Evolutionary conservation across 192 early-diverging fungal species (phyloP).

Genomic region (Piromyces sp.): DNA sequence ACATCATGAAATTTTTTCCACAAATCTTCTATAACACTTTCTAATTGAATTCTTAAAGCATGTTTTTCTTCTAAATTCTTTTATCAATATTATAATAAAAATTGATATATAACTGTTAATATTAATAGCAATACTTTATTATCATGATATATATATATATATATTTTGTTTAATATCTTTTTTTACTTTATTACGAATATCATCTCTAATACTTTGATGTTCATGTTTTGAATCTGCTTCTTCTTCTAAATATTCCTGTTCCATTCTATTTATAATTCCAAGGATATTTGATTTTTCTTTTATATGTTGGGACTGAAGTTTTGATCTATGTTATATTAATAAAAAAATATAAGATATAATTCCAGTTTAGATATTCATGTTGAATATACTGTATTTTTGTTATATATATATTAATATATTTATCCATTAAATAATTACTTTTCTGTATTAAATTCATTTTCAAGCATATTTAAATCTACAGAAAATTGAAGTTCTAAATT

Average conservation of each 20-base stretch:
- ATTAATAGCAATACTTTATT: no score
- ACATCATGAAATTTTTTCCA: conserved; percentile 37
- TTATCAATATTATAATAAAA: no score
- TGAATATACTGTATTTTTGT: no score
- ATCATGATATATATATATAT: no score
- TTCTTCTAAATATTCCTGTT: conserved; percentile 32
- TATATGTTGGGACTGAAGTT: conserved; percentile 22
- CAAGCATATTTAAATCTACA: conserved; percentile 21
- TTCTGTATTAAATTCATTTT: conserved; percentile 34
- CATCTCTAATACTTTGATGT: conserved; percentile 32
- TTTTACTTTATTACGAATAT: conserved; percentile 33
- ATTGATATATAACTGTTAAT: no score
- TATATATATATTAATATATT: neutral
- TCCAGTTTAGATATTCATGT: no score
- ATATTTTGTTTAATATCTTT: no score
- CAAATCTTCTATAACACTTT: conserved; percentile 39
- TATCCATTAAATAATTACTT: conserved; percentile 7
- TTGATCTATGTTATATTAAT: conserved; percentile 7
- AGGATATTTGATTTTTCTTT: conserved; percentile 32
- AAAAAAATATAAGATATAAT: no score
- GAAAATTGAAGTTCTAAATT: conserved; percentile 25
- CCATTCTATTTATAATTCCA: conserved; percentile 31
- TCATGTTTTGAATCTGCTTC: conserved; percentile 47
- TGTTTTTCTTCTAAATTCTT: conserved; percentile 46
- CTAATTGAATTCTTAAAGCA: conserved; percentile 37